Evolutionary conservation across 495 filamentous ascomycete species (phyloP).

Genomic region (Trichoderma virens): DNA sequence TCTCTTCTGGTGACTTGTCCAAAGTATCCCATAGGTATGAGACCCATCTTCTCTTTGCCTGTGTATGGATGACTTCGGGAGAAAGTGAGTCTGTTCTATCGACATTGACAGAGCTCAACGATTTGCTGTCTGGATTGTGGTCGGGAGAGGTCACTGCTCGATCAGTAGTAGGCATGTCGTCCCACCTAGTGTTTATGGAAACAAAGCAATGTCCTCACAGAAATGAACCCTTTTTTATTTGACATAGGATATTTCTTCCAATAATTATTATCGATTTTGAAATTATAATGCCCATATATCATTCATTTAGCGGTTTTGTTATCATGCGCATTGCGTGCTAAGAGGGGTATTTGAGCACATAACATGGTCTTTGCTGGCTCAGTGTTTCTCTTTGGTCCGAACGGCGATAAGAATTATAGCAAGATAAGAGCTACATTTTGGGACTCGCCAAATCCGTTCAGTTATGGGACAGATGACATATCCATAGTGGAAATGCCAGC

Average conservation of each 20-base stretch:
- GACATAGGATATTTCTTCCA: neutral
- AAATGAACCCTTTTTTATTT: neutral
- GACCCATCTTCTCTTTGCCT: slow-evolving; percentile 28
- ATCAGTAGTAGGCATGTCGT: neutral
- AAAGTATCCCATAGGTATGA: slow-evolving; percentile 52
- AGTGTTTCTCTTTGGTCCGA: neutral
- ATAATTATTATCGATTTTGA: neutral
- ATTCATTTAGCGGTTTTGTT: neutral
- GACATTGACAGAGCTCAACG: neutral
- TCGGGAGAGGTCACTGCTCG: neutral
- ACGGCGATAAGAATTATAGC: neutral
- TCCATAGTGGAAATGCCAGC: neutral
- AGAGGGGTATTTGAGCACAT: slow-evolving; percentile 2
- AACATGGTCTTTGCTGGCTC: neutral
- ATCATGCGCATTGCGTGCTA: neutral
- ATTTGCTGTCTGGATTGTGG: neutral
- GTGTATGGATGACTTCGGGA: neutral
- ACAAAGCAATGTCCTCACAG: neutral
- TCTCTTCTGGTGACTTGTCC: slow-evolving; percentile 53
- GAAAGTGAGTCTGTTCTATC: neutral
- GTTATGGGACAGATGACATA: neutral
- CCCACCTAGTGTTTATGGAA: neutral
- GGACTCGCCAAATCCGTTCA: neutral
- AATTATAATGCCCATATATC: neutral
- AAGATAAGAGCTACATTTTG: neutral